Evolutionary conservation across 1,139 yeast species (phyloP), one percentile per base, ranked within the genome.

Genomic region (Sugiyamaella japonica): DNA sequence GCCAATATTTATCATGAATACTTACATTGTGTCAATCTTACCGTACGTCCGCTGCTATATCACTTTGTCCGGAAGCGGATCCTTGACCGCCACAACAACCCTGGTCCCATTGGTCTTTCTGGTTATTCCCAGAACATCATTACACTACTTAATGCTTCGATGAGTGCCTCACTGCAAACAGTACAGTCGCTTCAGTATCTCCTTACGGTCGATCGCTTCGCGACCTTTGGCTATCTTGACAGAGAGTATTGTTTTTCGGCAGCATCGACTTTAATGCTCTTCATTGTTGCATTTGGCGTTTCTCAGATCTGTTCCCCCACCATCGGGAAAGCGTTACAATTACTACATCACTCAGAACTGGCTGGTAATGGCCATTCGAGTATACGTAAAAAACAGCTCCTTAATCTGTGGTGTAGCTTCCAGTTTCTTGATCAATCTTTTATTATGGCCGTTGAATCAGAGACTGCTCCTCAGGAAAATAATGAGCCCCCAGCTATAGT

Each of bases 201-300:
- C 48, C 73, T 85, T 63, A 86, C 87, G 0, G 86, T 84, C 55
- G 85, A 85, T 60, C 84, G 86, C 87, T 85, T 87, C 29, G 93
- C 96, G 0, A 71, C 86, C 41, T 88, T 86, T 73, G 95, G 96
- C 0, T 88, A 90, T 76, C 86, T 88, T 89, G 96, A 89, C 67
- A 75, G 96, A 63, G 96, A 89, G 66, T 88, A 88, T 67, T 73
- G 87, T 31, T 88, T 86, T 68, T 86, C 93, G 0, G 83, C 95
- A 0, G 85, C 95, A 0, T 86, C 90, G 5, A 88, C 96, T 0
- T 73, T 88, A 53, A 81, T 86, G 12, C 72, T 88, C 37, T 87
- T 86, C 67, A 87, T 85, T 66, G 86, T 90, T 0, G 86, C 95
- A 0, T 88, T 88, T 72, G 95, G 95, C 7, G 86, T 86, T 6